phyloP scores from a whole-genome alignment of 2,329 filamentous ascomycete genomes.

The Talaromyces sp. region DNA sequence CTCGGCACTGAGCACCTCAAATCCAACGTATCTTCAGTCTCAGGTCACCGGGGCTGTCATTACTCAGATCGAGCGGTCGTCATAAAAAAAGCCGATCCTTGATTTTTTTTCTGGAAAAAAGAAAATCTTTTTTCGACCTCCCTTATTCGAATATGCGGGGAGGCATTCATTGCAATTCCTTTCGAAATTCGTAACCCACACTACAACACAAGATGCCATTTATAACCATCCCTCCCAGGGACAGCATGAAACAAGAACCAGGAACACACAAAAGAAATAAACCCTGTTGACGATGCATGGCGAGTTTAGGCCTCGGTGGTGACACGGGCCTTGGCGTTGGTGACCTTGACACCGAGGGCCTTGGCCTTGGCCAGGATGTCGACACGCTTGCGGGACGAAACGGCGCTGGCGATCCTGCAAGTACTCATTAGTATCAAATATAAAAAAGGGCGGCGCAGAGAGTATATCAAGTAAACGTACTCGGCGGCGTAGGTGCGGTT shows the following conservation, averaged over 20 bases:
- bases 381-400: constrained; percentile 97
- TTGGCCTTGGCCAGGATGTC: constrained; percentile 97
- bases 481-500: constrained; percentile 98
- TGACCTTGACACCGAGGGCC: constrained; percentile 99
- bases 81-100: not conserved
- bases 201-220: not conserved
- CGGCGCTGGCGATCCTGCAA: constrained; percentile 89
- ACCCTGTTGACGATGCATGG: constrained; percentile 12
- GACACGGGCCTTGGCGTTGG: constrained; percentile 98
- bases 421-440: constrained; percentile 4
- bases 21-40: not conserved
- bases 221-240: not conserved
- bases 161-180: not conserved
- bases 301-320: constrained; percentile 72
- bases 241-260: constrained; percentile 12
- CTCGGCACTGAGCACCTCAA: not conserved
- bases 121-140: not conserved
- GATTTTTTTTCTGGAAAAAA: not conserved
- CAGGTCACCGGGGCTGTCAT: not conserved
- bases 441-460: not conserved
- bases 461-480: constrained; percentile 53
- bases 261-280: constrained; percentile 7
- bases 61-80: not conserved
- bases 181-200: constrained; percentile 3
- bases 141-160: not conserved